These are phyloP conservation scores for Penicillium crystallinum DNA, from an alignment of 495 filamentous ascomycete species.

Conservation along the genomic window DNA sequence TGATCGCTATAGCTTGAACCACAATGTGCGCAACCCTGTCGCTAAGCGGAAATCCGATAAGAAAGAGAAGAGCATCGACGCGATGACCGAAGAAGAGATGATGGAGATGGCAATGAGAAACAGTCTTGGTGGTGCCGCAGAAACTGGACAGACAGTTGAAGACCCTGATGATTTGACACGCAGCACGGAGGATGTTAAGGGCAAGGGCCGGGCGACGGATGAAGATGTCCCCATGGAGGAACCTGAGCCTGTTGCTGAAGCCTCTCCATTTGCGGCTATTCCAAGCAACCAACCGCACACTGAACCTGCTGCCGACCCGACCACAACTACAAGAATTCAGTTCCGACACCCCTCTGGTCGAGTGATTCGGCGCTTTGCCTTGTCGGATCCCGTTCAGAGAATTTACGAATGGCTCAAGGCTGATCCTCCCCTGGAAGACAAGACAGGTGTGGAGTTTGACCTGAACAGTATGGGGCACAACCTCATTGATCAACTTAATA, in stretches of 20 bases:
- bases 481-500: slow-evolving; percentile 65
- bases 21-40: slow-evolving; percentile 87
- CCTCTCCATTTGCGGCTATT: slow-evolving; percentile 60
- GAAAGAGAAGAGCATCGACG: slow-evolving; percentile 66
- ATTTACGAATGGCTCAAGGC: slow-evolving; percentile 98
- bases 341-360: slow-evolving; percentile 78
- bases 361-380: slow-evolving; percentile 72
- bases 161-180: slow-evolving; percentile 88
- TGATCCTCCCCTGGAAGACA: slow-evolving; percentile 61
- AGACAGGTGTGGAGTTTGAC: slow-evolving; percentile 76
- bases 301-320: slow-evolving; percentile 66
- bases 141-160: slow-evolving; percentile 36
- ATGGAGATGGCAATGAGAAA: slow-evolving; percentile 87
- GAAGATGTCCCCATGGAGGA: slow-evolving; percentile 34
- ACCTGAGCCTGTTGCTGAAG: slow-evolving; percentile 17
- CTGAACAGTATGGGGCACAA: slow-evolving; percentile 77
- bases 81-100: slow-evolving; percentile 97
- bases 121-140: slow-evolving; percentile 53
- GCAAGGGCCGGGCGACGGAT: slow-evolving; percentile 56
- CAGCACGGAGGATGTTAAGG: slow-evolving; percentile 50
- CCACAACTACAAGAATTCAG: slow-evolving; percentile 80
- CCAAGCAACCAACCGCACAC: slow-evolving; percentile 64
- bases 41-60: slow-evolving; percentile 71
- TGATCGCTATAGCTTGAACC: slow-evolving; percentile 85
- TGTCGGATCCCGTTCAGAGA: slow-evolving; percentile 73